Percentiles rank a stretch among this genome's conserved stretches.
phyloP scores from a whole-genome alignment of 108 stramenopile species.

The Skeletonema potamos region DNA sequence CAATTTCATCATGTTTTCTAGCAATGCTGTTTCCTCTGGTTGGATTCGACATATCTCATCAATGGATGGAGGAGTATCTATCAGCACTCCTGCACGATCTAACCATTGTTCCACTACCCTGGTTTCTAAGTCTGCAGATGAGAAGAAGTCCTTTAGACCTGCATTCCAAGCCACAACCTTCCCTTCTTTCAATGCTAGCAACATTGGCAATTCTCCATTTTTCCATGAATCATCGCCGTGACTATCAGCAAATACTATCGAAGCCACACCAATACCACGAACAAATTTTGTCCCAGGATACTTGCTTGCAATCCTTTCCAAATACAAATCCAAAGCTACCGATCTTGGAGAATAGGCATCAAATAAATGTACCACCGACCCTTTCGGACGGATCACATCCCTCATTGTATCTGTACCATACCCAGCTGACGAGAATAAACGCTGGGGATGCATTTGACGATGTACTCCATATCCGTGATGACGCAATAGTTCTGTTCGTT shows the following conservation, averaged over 20 bases:
- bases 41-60: constrained; percentile 71
- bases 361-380: constrained; percentile 73
- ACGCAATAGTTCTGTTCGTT: constrained; percentile 46
- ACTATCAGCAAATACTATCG: constrained; percentile 47
- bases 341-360: constrained; percentile 60
- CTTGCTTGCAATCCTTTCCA: constrained; percentile 53
- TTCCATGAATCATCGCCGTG: constrained; percentile 28
- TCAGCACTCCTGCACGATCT: constrained; percentile 62
- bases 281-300: constrained; percentile 73
- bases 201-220: constrained; percentile 59
- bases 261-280: constrained; percentile 51
- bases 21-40: constrained; percentile 70
- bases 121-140: constrained; percentile 35
- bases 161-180: constrained; percentile 58
- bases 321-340: constrained; percentile 72
- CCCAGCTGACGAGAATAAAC: constrained; percentile 64
- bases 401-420: constrained; percentile 18
- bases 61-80: constrained; percentile 42
- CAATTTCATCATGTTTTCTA: constrained; percentile 54
- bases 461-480: constrained; percentile 82
- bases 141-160: constrained; percentile 43
- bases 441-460: constrained; percentile 75
- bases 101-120: constrained; percentile 67
- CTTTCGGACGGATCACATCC: constrained; percentile 26
- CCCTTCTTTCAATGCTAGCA: constrained; percentile 73